Percentiles rank a stretch among this genome's conserved stretches.
Evolutionary conservation across 345 rosid genomes (phyloP).

Genomic region (Populus ilicifolia): DNA sequence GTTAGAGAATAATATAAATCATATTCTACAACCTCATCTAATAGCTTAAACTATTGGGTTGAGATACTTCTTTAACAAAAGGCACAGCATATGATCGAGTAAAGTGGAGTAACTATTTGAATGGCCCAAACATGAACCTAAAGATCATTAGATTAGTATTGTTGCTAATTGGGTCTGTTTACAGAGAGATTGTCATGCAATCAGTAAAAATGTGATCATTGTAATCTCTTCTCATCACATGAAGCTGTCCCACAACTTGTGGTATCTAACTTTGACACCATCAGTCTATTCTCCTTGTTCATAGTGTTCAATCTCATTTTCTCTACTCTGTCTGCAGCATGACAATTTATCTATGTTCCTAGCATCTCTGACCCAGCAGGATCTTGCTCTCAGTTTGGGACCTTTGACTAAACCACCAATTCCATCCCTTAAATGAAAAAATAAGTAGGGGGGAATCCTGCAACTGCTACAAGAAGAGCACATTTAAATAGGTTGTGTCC

Average conservation of each 20-base stretch:
- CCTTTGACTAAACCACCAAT: neutral
- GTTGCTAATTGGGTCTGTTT: neutral
- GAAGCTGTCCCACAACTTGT: neutral
- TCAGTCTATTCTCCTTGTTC: conserved; percentile 1
- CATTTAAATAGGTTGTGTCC: neutral
- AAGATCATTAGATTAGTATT: neutral
- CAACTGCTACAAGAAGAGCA: neutral
- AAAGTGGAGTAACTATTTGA: neutral
- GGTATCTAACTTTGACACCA: neutral
- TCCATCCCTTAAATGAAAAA: conserved; percentile 3
- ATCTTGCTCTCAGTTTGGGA: neutral
- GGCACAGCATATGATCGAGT: neutral
- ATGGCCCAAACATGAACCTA: neutral
- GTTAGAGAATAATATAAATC: no score
- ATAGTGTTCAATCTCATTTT: conserved; percentile 8
- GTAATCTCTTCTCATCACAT: neutral
- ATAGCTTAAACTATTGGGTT: no score
- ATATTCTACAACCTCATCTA: no score
- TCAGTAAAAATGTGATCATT: neutral
- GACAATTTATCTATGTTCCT: neutral
- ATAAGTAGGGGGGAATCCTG: neutral
- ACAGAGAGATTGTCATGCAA: no score
- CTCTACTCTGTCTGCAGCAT: neutral
- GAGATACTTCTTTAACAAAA: neutral
- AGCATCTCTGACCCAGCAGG: neutral